phyloP scores from a whole-genome alignment of 2,329 filamentous ascomycete species.

The Davidsoniella eucalypti region DNA sequence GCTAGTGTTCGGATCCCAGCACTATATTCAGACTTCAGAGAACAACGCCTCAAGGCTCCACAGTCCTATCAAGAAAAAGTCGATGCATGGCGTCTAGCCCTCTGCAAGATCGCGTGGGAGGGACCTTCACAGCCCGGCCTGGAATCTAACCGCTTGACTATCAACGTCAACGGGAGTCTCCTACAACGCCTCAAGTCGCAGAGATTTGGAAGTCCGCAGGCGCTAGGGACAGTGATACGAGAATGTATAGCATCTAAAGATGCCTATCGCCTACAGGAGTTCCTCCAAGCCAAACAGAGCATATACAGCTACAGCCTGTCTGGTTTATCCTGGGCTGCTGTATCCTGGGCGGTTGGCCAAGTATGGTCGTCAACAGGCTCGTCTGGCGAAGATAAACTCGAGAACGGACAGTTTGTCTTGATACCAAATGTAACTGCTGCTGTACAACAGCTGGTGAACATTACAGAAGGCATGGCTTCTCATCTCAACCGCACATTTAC shows the following conservation, averaged over 20 bases:
- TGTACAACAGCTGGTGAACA: constrained; percentile 35
- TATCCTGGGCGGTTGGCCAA: constrained; percentile 61
- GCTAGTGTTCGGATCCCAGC: constrained; percentile 61
- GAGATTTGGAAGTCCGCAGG: constrained; percentile 67
- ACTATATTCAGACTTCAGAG: constrained; percentile 73
- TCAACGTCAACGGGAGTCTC: constrained; percentile 45
- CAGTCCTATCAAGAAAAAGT: constrained; percentile 74
- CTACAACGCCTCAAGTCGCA: constrained; percentile 55
- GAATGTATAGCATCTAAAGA: constrained; percentile 56
- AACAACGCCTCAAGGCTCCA: constrained; percentile 59
- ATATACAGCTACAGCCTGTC: constrained; percentile 55
- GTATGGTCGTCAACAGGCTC: constrained; percentile 41
- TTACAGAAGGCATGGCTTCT: constrained; percentile 25
- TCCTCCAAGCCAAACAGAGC: constrained; percentile 46
- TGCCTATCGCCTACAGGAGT: constrained; percentile 55
- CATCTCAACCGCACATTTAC: constrained; percentile 54
- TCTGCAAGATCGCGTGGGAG: constrained; percentile 50
- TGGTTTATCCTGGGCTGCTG: constrained; percentile 50
- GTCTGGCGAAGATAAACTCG: constrained; percentile 36
- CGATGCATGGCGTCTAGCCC: constrained; percentile 58
- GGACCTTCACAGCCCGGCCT: constrained; percentile 34
- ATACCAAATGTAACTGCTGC: constrained; percentile 44
- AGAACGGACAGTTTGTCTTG: constrained; percentile 47
- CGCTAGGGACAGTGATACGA: constrained; percentile 57
- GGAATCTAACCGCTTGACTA: constrained; percentile 31